Evolutionary conservation across 2,329 filamentous ascomycete species (phyloP).

Genomic region (Arthroderma sp.): DNA sequence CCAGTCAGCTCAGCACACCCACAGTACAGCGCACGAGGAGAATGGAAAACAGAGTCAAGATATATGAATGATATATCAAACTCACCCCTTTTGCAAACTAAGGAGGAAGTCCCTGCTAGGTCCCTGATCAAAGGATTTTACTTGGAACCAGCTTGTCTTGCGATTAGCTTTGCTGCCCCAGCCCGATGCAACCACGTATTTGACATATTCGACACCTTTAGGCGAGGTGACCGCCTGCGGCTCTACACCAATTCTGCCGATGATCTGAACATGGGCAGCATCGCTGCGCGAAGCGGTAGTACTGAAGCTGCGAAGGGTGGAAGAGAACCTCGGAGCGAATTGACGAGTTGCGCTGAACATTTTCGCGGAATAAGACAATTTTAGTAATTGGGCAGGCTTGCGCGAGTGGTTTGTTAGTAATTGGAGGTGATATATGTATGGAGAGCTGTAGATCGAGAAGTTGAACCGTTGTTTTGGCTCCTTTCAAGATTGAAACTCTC

Average conservation of each 20-base stretch:
- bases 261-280: conserved; percentile 68
- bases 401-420: neutral
- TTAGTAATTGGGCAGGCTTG: neutral
- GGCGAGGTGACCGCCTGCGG: conserved; percentile 63
- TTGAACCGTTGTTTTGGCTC: no score
- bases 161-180: conserved; percentile 55
- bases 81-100: conserved; percentile 67
- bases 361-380: conserved; percentile 30
- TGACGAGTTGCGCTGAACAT: conserved; percentile 36
- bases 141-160: conserved; percentile 72
- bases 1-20: no score
- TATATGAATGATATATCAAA: conserved; percentile 13
- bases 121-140: conserved; percentile 62
- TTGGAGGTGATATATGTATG: neutral
- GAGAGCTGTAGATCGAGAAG: no score
- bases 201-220: conserved; percentile 59
- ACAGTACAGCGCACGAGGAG: no score
- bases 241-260: conserved; percentile 68
- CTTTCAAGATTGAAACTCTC: no score
- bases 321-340: conserved; percentile 31
- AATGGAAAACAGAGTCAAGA: no score
- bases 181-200: conserved; percentile 62
- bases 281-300: conserved; percentile 48
- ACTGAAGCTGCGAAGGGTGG: conserved; percentile 57
- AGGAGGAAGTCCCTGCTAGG: conserved; percentile 58